Evolutionary conservation across 1,139 yeast genomes (phyloP).

Genomic region (Pichia inconspicua): DNA sequence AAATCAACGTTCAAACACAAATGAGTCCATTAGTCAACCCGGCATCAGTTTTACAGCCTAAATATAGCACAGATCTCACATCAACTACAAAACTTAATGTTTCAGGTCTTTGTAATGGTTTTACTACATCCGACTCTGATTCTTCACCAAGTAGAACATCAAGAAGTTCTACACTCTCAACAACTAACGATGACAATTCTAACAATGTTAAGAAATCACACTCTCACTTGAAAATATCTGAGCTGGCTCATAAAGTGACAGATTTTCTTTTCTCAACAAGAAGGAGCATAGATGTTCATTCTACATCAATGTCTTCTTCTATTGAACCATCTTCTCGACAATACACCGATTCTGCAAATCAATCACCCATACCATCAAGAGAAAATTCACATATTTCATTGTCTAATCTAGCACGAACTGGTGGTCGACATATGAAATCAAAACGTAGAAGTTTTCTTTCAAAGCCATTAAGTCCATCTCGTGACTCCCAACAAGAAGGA

Average conservation of each 20-base stretch:
- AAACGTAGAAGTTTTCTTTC: slow-evolving; percentile 10
- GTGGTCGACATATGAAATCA: slow-evolving; percentile 1
- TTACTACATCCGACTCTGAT: not conserved
- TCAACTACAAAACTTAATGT: slow-evolving; percentile 1
- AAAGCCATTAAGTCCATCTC: slow-evolving; percentile 10
- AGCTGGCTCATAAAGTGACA: slow-evolving; percentile 23
- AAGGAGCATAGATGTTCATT: slow-evolving; percentile 14
- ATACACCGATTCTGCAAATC: slow-evolving; percentile 7
- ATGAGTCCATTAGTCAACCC: slow-evolving; percentile 3
- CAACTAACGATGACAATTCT: not conserved
- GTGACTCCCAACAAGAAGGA: not conserved
- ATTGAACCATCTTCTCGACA: slow-evolving; percentile 3
- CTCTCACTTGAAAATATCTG: slow-evolving; percentile 21
- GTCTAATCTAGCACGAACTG: slow-evolving; percentile 8
- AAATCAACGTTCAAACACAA: not conserved
- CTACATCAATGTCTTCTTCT: slow-evolving; percentile 6
- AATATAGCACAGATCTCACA: slow-evolving; percentile 2
- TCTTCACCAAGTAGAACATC: slow-evolving; percentile 5
- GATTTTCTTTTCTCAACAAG: slow-evolving; percentile 20
- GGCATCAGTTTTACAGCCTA: slow-evolving; percentile 1
- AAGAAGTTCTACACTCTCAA: slow-evolving; percentile 7
- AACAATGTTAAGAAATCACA: not conserved
- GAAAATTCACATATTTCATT: slow-evolving; percentile 14
- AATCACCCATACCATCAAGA: slow-evolving; percentile 19
- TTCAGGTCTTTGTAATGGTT: not conserved